Evolutionary conservation across 805 yeast genomes (phyloP), one percentile per base, ranked within the genome.

Genomic region (Candida silvicultrix): DNA sequence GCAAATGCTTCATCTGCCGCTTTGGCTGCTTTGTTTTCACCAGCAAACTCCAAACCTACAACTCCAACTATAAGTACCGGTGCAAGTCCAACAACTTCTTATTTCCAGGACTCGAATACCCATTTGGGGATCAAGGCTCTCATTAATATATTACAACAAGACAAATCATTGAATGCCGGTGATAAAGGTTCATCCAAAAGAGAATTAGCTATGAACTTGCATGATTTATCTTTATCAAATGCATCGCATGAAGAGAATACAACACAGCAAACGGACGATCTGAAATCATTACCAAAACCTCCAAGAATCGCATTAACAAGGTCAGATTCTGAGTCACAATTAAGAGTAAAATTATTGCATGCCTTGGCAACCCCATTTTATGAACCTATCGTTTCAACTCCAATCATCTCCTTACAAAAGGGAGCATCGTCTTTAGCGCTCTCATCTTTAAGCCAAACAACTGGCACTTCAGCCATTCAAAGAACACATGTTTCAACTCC

Each of bases 361-460:
- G 86, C 88, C 1, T 68, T 83, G 46, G 83, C 89, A 1, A 79
- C 84, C 2, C 88, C 88, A 7, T 80, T 83, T 64, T 53, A 64
- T 37, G 64, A 60, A 31, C 50, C 65, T 3, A 48, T 64, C 10
- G 50, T 47, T 1, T 56, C 53, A 37, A 53, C 60, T 0, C 62
- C 63, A 6, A 49, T 57, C 22, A 49, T 59, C 2, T 53, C 58
- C 0, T 31, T 54, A 51, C 49, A 55, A 50, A 44, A 58, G 49
- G 55, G 57, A 16, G 60, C 54, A 1, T 59, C 69, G 49, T 46
- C 64, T 0, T 23, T 60, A 4, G 70, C 73, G 4, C 46, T 68
- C 28, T 56, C 64, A 9, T 52, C 63, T 5, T 50, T 57, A 42
- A 48, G 39, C 10, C 20, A 54, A 31, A 40, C 21, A 41, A n/a